Evolutionary conservation across 768 basidiomycete genomes (phyloP), one percentile per base, ranked within the genome.

Genomic region (Hypsizygus marmoreus): DNA sequence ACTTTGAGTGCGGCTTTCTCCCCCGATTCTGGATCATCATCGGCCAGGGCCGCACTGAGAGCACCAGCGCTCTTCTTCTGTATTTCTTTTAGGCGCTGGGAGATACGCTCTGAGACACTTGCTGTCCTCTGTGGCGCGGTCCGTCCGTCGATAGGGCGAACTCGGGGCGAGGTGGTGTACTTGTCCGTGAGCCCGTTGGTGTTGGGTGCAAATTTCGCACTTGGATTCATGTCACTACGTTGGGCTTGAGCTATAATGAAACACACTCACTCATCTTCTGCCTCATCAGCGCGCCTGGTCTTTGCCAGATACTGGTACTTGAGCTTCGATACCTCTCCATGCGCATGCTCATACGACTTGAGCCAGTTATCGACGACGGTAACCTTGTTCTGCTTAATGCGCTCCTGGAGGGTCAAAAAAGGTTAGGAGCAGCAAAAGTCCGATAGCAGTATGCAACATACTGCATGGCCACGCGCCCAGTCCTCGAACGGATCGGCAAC

Each of bases 191-290:
- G 54, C 40, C 76, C 76, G 35, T 69, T 67, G 45, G 59, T 67
- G 57, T 77, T 84, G 6, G 93, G 93, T 5, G 91, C 91, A 58
- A 95, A 95, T 59, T 90, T 91, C 31, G 81, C 89, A 63, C 93
- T 95, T 20, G 22, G 23, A 28, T 12, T 25, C 19, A 34, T 37
- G 17, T 30, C 23, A 44, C 4, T 22, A 34, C 47, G 50, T 51
- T 45, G 49, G 43, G 43, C 39, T 33, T 30, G 25, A 40, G 25
- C 37, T 29, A 29, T 28, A 54, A 36, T 38, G 41, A 33, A 14
- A 29, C 23, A 22, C n/a, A 74, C 91, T 58, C 66, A 95, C 94
- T 95, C 93, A 62, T 97, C 94, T 62, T 92, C 92, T 6, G 87
- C 86, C 60, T 97, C 94, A 56, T 97, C 94, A 12, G 94, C 93